These are phyloP conservation scores for Colletotrichum tropicicola DNA, from an alignment of 2,329 filamentous ascomycete genomes.

Conservation along the genomic window DNA sequence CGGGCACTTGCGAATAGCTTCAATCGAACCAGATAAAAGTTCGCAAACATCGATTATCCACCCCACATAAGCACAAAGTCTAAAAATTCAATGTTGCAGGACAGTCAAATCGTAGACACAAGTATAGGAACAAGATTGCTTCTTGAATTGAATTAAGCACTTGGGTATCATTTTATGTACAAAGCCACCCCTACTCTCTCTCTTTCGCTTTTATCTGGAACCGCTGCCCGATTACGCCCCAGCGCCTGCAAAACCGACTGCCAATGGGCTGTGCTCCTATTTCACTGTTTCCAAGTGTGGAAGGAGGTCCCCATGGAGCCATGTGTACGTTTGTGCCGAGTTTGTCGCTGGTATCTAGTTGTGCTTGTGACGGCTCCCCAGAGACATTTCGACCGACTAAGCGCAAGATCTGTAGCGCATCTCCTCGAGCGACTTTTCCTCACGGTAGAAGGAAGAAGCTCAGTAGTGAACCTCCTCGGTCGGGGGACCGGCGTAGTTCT, in stretches of 20 bases:
- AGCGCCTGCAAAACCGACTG: neutral
- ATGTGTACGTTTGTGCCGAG: neutral
- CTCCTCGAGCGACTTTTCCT: neutral
- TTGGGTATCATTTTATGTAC: constrained; percentile 30
- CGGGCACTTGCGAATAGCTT: neutral
- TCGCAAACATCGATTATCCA: neutral
- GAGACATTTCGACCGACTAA: neutral
- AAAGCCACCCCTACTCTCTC: constrained; percentile 5
- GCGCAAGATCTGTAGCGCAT: neutral
- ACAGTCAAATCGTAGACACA: neutral
- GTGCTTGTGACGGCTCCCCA: neutral
- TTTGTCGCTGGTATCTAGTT: neutral
- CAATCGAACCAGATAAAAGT: neutral
- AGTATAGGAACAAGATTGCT: neutral
- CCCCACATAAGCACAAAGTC: neutral
- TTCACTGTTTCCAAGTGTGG: constrained; percentile 17
- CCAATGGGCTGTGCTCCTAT: neutral
- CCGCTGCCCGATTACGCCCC: constrained; percentile 12
- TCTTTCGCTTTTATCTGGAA: neutral
- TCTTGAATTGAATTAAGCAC: constrained; percentile 19
- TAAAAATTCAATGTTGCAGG: accelerated
- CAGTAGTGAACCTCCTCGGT: constrained; percentile 46
- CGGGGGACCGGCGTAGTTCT: constrained; percentile 74
- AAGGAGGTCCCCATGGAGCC: neutral
- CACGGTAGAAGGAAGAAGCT: neutral